Percentiles rank a stretch among this genome's conserved stretches.
phyloP scores from a whole-genome alignment of 768 basidiomycete genomes.

The Lactarius sanguifluus region DNA sequence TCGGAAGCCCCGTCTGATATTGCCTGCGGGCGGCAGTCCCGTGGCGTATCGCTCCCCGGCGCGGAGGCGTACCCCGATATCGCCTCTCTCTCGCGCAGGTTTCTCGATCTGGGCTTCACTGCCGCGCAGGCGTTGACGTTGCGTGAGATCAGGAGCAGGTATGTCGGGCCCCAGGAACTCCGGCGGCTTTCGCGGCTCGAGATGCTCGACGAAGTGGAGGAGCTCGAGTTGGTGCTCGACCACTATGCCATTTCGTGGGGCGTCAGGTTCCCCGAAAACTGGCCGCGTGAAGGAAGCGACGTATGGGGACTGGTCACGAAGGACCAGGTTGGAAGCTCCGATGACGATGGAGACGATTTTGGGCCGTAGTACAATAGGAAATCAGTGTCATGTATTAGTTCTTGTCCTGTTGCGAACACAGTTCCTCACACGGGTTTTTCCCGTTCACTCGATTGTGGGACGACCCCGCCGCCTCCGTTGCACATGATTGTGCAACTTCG shows the following conservation, averaged over 20 bases:
- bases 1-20: neutral
- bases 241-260: constrained; percentile 93
- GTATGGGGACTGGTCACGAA: constrained; percentile 17
- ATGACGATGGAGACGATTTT: constrained; percentile 9
- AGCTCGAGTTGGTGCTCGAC: constrained; percentile 82
- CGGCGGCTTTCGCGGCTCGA: constrained; percentile 76
- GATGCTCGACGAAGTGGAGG: constrained; percentile 91
- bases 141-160: constrained; percentile 60
- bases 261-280: constrained; percentile 26
- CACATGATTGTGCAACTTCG: neutral
- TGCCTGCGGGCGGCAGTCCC: constrained; percentile 3
- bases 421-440: neutral
- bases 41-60: constrained; percentile 68
- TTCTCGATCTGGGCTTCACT: constrained; percentile 57
- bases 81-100: constrained; percentile 57
- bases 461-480: neutral
- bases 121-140: constrained; percentile 59
- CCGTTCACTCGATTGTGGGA: neutral
- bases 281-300: neutral
- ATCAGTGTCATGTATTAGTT: neutral
- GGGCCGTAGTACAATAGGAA: neutral
- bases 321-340: neutral
- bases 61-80: constrained; percentile 59
- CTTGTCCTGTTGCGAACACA: neutral
- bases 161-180: constrained; percentile 50